Conservation (phyloP, 192 early-diverging fungal species). For the Allomyces macrogynus region DNA sequence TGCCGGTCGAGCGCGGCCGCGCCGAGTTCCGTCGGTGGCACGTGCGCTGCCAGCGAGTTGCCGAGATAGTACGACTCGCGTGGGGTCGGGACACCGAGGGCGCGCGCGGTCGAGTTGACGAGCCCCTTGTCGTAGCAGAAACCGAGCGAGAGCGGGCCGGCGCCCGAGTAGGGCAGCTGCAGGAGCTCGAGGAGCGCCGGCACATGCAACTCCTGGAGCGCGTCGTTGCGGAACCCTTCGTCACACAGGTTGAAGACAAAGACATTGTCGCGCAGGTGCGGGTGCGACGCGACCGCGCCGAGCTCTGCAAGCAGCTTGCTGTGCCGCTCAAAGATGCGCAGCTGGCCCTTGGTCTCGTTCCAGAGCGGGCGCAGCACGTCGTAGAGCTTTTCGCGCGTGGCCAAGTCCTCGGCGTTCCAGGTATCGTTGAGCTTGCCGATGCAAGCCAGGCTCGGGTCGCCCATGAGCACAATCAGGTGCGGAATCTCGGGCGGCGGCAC, state of each 20-base stretch:
- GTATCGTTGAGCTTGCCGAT: constrained; percentile 34
- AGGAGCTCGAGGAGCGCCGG: constrained; percentile 29
- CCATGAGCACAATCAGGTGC: constrained; percentile 17
- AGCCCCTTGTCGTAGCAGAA: constrained; percentile 36
- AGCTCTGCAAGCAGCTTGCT: neutral
- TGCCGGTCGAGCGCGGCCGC: constrained; percentile 7
- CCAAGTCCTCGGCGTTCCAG: constrained; percentile 32
- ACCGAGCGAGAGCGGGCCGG: constrained; percentile 29
- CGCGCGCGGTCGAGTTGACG: constrained; percentile 27
- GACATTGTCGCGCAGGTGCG: constrained; percentile 5
- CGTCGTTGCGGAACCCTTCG: constrained; percentile 33
- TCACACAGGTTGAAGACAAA: constrained; percentile 34
- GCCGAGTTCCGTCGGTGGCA: constrained; percentile 1
- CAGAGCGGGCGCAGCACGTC: constrained; percentile 9
- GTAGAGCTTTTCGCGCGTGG: constrained; percentile 17
- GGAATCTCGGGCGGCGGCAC: neutral
- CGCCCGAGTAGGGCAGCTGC: constrained; percentile 26
- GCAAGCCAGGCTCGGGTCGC: constrained; percentile 24
- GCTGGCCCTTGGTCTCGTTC: constrained; percentile 7
- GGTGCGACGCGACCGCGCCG: neutral
- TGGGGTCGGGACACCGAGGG: constrained; percentile 28
- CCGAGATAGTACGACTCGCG: constrained; percentile 19
- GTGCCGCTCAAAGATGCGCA: too few species aligned
- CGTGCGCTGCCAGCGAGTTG: constrained; percentile 5
- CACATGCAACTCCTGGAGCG: constrained; percentile 29